These are phyloP conservation scores for Saccharomycopsis fermentans DNA, from an alignment of 805 yeast species.

Conservation along the genomic window DNA sequence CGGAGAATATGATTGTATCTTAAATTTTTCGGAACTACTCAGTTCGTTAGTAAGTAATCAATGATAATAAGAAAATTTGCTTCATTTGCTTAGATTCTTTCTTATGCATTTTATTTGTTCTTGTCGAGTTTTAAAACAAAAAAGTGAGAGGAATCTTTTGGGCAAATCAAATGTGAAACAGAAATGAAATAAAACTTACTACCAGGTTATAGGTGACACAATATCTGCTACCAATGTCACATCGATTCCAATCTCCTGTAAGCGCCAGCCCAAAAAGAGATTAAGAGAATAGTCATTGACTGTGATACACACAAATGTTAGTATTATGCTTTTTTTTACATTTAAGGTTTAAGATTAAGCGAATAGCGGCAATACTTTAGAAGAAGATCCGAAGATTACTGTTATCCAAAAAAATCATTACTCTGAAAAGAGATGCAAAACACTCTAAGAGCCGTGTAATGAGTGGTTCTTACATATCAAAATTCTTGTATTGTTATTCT, in stretches of 20 bases:
- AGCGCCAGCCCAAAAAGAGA: slow-evolving; percentile 5
- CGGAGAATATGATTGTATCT: not conserved
- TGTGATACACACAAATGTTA: not conserved
- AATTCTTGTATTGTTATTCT: not conserved
- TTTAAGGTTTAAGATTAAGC: not conserved
- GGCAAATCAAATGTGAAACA: too few relatives aligned
- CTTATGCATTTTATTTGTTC: not conserved
- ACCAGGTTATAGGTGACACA: slow-evolving; percentile 3
- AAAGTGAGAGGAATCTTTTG: too few relatives aligned
- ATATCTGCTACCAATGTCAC: slow-evolving; percentile 1
- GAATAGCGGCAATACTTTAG: too few relatives aligned
- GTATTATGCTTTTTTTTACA: not conserved
- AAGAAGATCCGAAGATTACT: too few relatives aligned
- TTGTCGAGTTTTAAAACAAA: too few relatives aligned
- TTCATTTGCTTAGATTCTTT: too few relatives aligned
- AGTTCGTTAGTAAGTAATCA: not conserved
- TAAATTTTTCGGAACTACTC: not conserved
- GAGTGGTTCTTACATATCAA: not conserved
- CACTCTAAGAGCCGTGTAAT: too few relatives aligned
- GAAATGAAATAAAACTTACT: slow-evolving; percentile 3
- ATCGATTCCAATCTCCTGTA: not conserved
- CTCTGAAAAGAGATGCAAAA: too few relatives aligned
- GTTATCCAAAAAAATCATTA: too few relatives aligned
- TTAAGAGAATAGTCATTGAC: slow-evolving; percentile 11
- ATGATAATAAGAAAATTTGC: too few relatives aligned